phyloP scores from a whole-genome alignment of 306 rosid species.

The Mimosa pudica region DNA sequence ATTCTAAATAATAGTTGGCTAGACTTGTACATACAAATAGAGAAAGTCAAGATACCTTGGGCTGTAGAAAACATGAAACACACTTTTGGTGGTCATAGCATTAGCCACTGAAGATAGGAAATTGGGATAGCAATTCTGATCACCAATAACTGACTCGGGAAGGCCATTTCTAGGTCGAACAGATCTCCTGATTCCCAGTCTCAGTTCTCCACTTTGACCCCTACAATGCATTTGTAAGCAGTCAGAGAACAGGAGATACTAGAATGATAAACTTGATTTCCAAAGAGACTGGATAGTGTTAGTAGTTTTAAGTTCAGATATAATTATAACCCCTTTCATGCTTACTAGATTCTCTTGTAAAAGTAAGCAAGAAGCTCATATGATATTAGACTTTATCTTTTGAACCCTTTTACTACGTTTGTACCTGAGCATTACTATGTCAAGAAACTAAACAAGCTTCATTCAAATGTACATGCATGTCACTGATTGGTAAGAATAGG shows the following conservation, averaged over 20 bases:
- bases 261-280: background rate
- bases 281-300: background rate
- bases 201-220: slow-evolving; percentile 93
- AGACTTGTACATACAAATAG: slow-evolving; percentile 11
- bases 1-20: background rate
- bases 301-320: slow-evolving; percentile 2
- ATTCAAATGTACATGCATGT: slow-evolving; percentile 10
- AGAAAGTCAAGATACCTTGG: slow-evolving; percentile 69
- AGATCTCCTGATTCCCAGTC: slow-evolving; percentile 94
- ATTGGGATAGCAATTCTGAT: slow-evolving; percentile 63
- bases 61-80: slow-evolving; percentile 89
- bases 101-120: slow-evolving; percentile 76
- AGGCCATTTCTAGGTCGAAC: slow-evolving; percentile 84
- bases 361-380: background rate
- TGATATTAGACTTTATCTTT: background rate
- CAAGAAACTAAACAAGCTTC: slow-evolving; percentile 10
- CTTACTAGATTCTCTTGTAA: slow-evolving; percentile 7
- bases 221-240: slow-evolving; percentile 47
- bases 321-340: slow-evolving; percentile 10
- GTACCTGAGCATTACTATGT: slow-evolving; percentile 4
- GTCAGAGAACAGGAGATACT: slow-evolving; percentile 21
- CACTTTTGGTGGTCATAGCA: slow-evolving; percentile 79
- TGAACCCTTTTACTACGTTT: slow-evolving; percentile 10
- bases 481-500: background rate
- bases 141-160: slow-evolving; percentile 78